These are phyloP conservation scores for Didymella arachidicola DNA, from an alignment of 2,329 filamentous ascomycete species.

Conservation along the genomic window DNA sequence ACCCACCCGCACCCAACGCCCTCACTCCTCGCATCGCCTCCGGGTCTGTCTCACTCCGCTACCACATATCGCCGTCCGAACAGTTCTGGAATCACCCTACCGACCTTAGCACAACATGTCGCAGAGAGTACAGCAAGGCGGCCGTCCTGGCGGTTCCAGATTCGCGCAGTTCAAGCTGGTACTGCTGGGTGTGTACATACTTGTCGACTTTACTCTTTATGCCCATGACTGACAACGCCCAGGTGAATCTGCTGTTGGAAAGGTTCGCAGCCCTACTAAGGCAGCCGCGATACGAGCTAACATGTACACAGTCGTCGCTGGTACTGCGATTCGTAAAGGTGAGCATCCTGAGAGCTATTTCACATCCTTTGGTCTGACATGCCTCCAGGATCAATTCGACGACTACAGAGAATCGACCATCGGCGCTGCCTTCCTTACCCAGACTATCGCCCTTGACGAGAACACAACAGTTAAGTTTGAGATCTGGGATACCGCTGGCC, in stretches of 20 bases:
- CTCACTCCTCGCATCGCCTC: constrained; percentile 14
- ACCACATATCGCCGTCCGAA: constrained; percentile 11
- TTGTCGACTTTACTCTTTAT: background rate
- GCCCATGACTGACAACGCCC: constrained; percentile 34
- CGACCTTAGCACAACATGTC: constrained; percentile 68
- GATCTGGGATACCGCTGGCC: constrained; percentile 91
- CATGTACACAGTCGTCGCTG: constrained; percentile 80
- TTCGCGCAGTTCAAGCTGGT: constrained; percentile 99
- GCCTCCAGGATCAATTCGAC: constrained; percentile 92
- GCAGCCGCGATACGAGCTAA: constrained; percentile 42
- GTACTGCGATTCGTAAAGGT: constrained; percentile 99
- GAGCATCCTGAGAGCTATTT: constrained; percentile 37
- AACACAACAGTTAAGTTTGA: constrained; percentile 99
- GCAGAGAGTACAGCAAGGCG: constrained; percentile 78
- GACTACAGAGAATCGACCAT: constrained; percentile 97
- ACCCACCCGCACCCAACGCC: constrained; percentile 20
- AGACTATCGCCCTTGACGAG: constrained; percentile 98
- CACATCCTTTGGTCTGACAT: constrained; percentile 7
- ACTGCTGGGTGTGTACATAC: constrained; percentile 75
- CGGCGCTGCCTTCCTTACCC: constrained; percentile 97
- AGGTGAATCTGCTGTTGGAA: constrained; percentile 99
- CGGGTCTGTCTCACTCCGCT: background rate
- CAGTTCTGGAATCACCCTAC: constrained; percentile 33
- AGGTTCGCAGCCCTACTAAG: constrained; percentile 66
- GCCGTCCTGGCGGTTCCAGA: constrained; percentile 70